Evolutionary conservation across 1,284 basidiomycete species (phyloP).

Genomic region (Chiua sp.): DNA sequence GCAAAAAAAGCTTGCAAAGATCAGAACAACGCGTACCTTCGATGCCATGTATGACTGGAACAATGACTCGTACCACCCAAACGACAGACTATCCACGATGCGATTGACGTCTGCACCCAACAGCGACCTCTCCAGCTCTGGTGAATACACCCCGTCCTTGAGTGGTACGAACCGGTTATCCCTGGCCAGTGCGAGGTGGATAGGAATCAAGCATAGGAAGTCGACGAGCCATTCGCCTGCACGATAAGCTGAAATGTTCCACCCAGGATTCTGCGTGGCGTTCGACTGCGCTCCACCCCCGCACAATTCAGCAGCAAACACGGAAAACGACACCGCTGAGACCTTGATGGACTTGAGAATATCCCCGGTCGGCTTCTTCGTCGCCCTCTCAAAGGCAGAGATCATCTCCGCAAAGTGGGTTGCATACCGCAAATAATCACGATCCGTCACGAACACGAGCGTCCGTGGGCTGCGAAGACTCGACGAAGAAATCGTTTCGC

Average conservation of each 20-base stretch:
- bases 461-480: constrained; percentile 34
- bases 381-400: constrained; percentile 49
- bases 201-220: constrained; percentile 65
- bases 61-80: constrained; percentile 72
- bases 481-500: constrained; percentile 48
- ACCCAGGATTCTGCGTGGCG: no score
- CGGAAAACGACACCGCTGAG: constrained; percentile 25
- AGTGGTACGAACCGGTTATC: constrained; percentile 66
- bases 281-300: constrained; percentile 3
- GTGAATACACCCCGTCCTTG: constrained; percentile 60
- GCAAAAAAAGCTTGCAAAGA: fast-evolving
- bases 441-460: constrained; percentile 52
- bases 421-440: constrained; percentile 39
- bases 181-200: constrained; percentile 61
- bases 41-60: constrained; percentile 65
- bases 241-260: constrained; percentile 48
- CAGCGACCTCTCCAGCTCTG: constrained; percentile 54
- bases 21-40: constrained; percentile 43
- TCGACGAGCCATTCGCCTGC: constrained; percentile 68
- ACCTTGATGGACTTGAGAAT: constrained; percentile 43
- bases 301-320: constrained; percentile 28
- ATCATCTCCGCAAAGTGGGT: constrained; percentile 54
- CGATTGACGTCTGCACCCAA: constrained; percentile 63
- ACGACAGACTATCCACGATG: constrained; percentile 59
- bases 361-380: constrained; percentile 46